Conservation (phyloP, 345 rosid species). For the Acer saccharum region DNA sequence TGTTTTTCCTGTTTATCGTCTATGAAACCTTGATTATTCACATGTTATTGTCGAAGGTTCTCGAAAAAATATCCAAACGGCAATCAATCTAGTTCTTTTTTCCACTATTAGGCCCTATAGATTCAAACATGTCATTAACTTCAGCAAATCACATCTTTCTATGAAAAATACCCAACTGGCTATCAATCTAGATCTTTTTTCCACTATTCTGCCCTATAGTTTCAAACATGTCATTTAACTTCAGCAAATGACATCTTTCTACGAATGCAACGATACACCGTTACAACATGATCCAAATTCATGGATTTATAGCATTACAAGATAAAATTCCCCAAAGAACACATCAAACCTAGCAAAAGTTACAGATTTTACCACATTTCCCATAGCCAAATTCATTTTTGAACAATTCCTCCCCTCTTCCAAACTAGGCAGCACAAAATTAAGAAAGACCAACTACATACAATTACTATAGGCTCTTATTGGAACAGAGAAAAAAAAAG, state of each 20-base stretch:
- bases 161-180: not conserved
- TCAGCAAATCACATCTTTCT: not conserved
- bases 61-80: not conserved
- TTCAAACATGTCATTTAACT: not conserved
- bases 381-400: not conserved
- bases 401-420: not conserved
- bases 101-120: not conserved
- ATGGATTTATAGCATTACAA: not conserved
- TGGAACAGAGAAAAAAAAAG: not conserved
- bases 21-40: too few relatives aligned
- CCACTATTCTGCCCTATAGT: not conserved
- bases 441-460: not conserved
- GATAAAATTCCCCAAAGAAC: not conserved
- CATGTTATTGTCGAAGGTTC: too few relatives aligned
- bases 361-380: not conserved
- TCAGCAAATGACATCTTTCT: not conserved
- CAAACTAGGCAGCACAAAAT: not conserved
- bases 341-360: not conserved
- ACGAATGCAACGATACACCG: not conserved
- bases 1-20: too few relatives aligned
- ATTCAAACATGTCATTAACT: not conserved
- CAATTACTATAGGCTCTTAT: not conserved
- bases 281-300: not conserved
- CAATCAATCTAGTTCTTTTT: not conserved
- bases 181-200: too few relatives aligned